Evolutionary conservation across 768 basidiomycete genomes (phyloP).

Genomic region (Russula dissimulans): DNA sequence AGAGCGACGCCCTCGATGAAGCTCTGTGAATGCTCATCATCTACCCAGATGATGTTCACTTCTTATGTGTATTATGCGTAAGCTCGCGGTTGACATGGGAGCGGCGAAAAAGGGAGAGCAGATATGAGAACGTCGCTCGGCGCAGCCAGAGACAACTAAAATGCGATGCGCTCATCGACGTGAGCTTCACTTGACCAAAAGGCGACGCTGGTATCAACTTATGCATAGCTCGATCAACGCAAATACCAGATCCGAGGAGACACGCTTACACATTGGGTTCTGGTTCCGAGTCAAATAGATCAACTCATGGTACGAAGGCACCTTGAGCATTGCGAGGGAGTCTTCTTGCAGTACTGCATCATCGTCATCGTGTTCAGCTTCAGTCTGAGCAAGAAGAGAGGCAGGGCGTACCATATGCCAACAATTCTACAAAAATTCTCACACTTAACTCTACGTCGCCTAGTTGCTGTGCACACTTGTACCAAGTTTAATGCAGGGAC

Average conservation of each 20-base stretch:
- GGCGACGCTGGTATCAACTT: conserved; percentile 56
- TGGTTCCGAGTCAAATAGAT: conserved; percentile 52
- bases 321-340: conserved; percentile 63
- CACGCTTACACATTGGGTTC: conserved; percentile 53
- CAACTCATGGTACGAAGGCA: conserved; percentile 56
- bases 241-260: conserved; percentile 8
- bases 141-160: conserved; percentile 62
- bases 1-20: conserved; percentile 67
- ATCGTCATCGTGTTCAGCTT: conserved; percentile 39
- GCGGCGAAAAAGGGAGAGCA: conserved; percentile 48
- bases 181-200: conserved; percentile 65
- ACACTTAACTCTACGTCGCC: conserved; percentile 72
- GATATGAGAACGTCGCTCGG: conserved; percentile 41
- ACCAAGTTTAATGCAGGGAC: too few relatives aligned
- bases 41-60: conserved; percentile 57
- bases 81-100: conserved; percentile 24
- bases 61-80: conserved; percentile 1
- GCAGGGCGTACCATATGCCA: conserved; percentile 77
- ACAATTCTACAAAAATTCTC: conserved; percentile 69
- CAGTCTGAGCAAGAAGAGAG: conserved; percentile 7
- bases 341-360: conserved; percentile 53
- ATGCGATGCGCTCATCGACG: conserved; percentile 54
- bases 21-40: conserved; percentile 54
- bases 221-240: not conserved
- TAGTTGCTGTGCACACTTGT: conserved; percentile 69